Percentiles rank a stretch among this genome's conserved stretches.
Conservation (phyloP, 106 monocot species). For the Allium sativum region DNA sequence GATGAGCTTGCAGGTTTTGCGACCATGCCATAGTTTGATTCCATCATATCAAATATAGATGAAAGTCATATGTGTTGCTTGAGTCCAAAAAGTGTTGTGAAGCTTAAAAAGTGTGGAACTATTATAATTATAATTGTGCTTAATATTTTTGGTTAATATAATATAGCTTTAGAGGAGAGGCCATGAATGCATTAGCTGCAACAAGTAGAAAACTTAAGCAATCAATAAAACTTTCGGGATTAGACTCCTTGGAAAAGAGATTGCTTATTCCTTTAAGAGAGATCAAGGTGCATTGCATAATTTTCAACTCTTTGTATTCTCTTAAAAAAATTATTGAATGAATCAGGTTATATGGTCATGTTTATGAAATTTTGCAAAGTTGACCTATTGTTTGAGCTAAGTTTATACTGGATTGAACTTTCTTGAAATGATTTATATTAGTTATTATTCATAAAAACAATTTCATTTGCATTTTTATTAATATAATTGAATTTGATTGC, state of each 20-base stretch:
- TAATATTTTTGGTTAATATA: no score
- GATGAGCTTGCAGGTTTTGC: conserved; percentile 49
- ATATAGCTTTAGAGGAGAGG: no score
- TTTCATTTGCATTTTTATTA: not conserved
- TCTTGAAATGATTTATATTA: no score
- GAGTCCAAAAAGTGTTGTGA: conserved; percentile 50
- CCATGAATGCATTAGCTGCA: no score
- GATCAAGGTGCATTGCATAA: conserved; percentile 60
- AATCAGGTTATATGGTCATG: not conserved
- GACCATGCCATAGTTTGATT: conserved; percentile 22
- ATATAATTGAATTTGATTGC: conserved; percentile 8
- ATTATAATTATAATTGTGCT: no score
- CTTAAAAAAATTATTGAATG: not conserved
- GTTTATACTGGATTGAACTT: no score
- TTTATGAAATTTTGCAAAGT: not conserved
- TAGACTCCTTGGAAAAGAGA: conserved; percentile 78
- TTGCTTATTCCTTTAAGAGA: conserved; percentile 93
- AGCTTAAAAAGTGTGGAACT: conserved; percentile 70
- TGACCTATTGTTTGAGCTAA: no score
- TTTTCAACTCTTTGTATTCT: not conserved
- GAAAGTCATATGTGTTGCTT: conserved; percentile 37
- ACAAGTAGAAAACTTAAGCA: no score
- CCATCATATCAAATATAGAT: conserved; percentile 17
- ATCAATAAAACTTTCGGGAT: conserved; percentile 64
- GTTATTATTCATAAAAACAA: no score